A percentile compares a stretch with the other conserved stretches of the same genome.
Evolutionary conservation across 495 filamentous ascomycete genomes (phyloP).

Genomic region (Aspergillus ellipticus): DNA sequence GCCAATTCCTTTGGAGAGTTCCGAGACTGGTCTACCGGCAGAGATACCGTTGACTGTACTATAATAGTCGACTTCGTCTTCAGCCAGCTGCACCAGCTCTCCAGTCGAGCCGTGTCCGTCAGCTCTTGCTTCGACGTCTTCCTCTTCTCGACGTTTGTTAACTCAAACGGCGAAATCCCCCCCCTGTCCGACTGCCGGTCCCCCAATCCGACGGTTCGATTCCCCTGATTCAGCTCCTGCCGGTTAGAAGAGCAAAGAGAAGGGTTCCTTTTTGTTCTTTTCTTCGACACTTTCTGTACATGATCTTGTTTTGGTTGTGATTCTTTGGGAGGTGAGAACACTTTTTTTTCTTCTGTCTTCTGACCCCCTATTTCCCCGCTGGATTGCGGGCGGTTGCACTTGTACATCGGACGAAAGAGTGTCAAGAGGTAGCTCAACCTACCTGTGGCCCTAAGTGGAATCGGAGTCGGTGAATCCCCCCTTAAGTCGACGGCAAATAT

Average conservation of each 20-base stretch:
- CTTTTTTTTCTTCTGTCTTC: constrained; percentile 13
- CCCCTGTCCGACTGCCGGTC: constrained; percentile 31
- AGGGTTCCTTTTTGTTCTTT: constrained; percentile 27
- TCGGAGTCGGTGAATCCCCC: constrained; percentile 2
- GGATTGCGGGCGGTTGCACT: not conserved
- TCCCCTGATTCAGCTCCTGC: constrained; percentile 44
- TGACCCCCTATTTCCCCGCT: constrained; percentile 11
- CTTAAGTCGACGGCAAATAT: constrained; percentile 1
- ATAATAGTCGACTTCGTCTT: constrained; percentile 36
- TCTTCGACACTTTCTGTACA: constrained; percentile 23
- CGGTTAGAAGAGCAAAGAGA: constrained; percentile 45
- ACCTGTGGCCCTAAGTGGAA: not conserved
- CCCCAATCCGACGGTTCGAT: constrained; percentile 37
- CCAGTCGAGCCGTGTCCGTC: constrained; percentile 46
- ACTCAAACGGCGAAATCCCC: constrained; percentile 41
- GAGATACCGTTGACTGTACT: constrained; percentile 25
- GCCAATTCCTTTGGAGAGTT: constrained; percentile 48
- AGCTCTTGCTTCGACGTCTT: constrained; percentile 40
- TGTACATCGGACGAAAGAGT: not conserved
- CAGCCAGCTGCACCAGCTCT: constrained; percentile 32
- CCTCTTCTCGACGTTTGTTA: constrained; percentile 44
- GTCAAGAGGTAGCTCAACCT: not conserved
- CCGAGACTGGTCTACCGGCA: constrained; percentile 36
- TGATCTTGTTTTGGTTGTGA: constrained; percentile 30
- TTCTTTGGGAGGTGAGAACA: constrained; percentile 32